Evolutionary conservation across 2,329 filamentous ascomycete species (phyloP), one percentile per base, ranked within the genome.

Genomic region (Knufia petricola): DNA sequence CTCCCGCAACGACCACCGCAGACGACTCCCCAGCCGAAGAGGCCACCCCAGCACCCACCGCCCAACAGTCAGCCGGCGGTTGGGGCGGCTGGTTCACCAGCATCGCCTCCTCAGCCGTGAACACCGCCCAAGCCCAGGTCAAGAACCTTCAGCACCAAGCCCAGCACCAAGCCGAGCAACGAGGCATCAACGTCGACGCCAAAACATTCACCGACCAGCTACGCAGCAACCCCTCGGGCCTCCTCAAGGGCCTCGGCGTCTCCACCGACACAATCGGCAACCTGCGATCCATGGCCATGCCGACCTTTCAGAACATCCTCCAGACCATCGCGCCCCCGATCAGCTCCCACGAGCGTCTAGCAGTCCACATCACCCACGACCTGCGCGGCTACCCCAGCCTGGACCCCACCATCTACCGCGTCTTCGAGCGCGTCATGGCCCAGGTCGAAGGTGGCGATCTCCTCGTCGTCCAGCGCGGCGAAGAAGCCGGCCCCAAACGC

Each of bases 361-460:
- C 94, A 60, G 96, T 98, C 60, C 92, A 98, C 71, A 94, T 92
- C 55, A 95, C 90, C 7, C 92, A 98, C 71, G 92, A 96, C 66
- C 79, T 98, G 37, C 82, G 88, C 58, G 87, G 87, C 58, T 98
- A 98, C 65, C 92, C 92, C 2, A 90, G 87, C 15, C 80, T 98
- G 58, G 90, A 96, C 64, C 88, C 90, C 15, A 77, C 95, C 48
- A 87, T 96, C 59, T 87, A 96, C 68, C 78, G 78, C 50, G 88
- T 92, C 55, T 98, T 98, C 71, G 85, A 85, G 48, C 83, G 88
- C 46, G 89, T 98, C 61, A 98, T 98, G 92, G 79, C 88, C n/a
- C 92, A 98, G 69, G 92, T 98, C 39, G 92, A 98, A 69, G 92
- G 92, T 55, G 92, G 92, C 48, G 92, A 96, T 61, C 75, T 98